Conservation (phyloP, 768 basidiomycete genomes). For the Kwoniella mangroviensis region DNA sequence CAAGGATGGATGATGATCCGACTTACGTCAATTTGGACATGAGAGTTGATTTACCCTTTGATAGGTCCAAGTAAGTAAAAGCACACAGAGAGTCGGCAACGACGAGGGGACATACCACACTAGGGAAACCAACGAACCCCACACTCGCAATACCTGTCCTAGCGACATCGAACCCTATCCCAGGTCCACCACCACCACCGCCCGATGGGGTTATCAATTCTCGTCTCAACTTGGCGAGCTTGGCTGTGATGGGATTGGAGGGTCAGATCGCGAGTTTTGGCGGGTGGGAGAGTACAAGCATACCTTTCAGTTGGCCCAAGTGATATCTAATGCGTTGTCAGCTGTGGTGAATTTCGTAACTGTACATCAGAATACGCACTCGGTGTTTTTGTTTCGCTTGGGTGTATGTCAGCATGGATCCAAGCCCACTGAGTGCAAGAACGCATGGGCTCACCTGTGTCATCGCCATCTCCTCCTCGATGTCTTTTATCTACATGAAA, state of each 20-base stretch:
- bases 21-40: conserved; percentile 58
- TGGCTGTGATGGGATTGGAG: conserved; percentile 62
- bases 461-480: conserved; percentile 71
- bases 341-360: neutral
- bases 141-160: conserved; percentile 80
- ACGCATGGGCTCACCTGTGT: conserved; percentile 70
- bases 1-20: neutral
- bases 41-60: conserved; percentile 56
- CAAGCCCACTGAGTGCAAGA: no score
- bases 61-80: neutral
- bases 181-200: conserved; percentile 84
- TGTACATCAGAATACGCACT: conserved; percentile 22
- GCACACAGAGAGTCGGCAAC: neutral
- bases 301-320: conserved; percentile 86
- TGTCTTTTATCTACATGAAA: conserved; percentile 72
- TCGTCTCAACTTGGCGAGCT: conserved; percentile 93
- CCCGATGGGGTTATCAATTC: conserved; percentile 82
- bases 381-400: conserved; percentile 60
- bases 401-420: conserved; percentile 25
- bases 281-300: neutral
- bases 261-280: conserved; percentile 18
- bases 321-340: conserved; percentile 69
- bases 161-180: conserved; percentile 96
- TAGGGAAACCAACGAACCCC: conserved; percentile 84
- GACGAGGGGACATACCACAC: conserved; percentile 36